Conservation (phyloP, 176 grass and related monocot genomes). For the Zoysia pacifica region DNA sequence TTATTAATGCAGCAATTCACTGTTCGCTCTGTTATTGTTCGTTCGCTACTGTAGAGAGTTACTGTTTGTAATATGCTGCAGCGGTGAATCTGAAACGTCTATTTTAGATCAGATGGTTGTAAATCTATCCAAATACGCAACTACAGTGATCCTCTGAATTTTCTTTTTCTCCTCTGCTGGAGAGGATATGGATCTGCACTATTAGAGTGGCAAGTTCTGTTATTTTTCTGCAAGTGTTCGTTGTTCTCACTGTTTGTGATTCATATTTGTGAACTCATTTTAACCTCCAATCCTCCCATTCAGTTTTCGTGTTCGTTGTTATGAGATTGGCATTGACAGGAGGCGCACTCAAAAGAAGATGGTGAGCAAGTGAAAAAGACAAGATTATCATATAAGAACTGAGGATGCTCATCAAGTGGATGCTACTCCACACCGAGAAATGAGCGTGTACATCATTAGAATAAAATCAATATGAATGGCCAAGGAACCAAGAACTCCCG, state of each 20-base stretch:
- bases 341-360: neutral
- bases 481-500: conserved; percentile 28
- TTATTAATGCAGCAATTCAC: too few relatives aligned
- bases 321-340: neutral
- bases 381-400: conserved; percentile 11
- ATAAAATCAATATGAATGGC: conserved; percentile 19
- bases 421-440: conserved; percentile 23
- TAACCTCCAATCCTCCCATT: neutral
- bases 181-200: too few relatives aligned
- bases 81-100: too few relatives aligned
- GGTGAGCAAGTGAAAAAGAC: neutral
- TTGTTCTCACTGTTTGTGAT: neutral
- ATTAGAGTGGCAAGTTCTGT: neutral
- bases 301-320: neutral
- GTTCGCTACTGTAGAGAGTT: too few relatives aligned
- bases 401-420: conserved; percentile 3
- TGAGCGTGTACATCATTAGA: conserved; percentile 13
- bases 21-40: too few relatives aligned
- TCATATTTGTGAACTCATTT: neutral
- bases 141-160: too few relatives aligned
- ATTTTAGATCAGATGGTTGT: too few relatives aligned
- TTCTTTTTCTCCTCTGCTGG: too few relatives aligned
- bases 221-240: neutral
- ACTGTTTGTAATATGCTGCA: too few relatives aligned
- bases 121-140: too few relatives aligned